Evolutionary conservation across 306 rosid genomes (phyloP).

Genomic region (Lagenaria siceraria): DNA sequence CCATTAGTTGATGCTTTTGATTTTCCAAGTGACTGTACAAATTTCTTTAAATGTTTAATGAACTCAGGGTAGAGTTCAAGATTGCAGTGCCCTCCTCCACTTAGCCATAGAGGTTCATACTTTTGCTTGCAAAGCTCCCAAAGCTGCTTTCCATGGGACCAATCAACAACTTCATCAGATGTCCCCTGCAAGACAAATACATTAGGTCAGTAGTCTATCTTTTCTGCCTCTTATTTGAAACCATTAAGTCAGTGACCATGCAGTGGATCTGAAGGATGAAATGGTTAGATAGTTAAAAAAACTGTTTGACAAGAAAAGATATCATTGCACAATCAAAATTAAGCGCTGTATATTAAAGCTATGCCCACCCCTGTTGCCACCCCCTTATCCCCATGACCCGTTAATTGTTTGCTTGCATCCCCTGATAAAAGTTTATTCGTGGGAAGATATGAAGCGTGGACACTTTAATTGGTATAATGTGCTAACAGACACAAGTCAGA

Average conservation of each 20-base stretch:
- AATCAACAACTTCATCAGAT: constrained; percentile 88
- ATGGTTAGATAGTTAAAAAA: background rate
- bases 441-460: background rate
- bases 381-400: background rate
- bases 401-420: background rate
- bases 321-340: background rate
- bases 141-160: constrained; percentile 80
- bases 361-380: background rate
- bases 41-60: constrained; percentile 88
- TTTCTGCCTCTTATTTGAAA: background rate
- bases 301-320: background rate
- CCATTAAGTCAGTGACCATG: background rate
- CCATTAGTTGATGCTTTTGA: constrained; percentile 55
- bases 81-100: constrained; percentile 88
- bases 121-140: constrained; percentile 85
- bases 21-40: constrained; percentile 70
- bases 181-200: constrained; percentile 50
- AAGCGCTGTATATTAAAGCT: background rate
- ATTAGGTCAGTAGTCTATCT: background rate
- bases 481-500: background rate
- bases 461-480: background rate
- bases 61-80: constrained; percentile 91
- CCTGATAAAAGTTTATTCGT: background rate
- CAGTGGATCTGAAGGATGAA: background rate
- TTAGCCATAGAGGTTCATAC: constrained; percentile 83